Evolutionary conservation across 2,329 filamentous ascomycete species (phyloP), one percentile per base, ranked within the genome.

Genomic region (Daldinia sp.): DNA sequence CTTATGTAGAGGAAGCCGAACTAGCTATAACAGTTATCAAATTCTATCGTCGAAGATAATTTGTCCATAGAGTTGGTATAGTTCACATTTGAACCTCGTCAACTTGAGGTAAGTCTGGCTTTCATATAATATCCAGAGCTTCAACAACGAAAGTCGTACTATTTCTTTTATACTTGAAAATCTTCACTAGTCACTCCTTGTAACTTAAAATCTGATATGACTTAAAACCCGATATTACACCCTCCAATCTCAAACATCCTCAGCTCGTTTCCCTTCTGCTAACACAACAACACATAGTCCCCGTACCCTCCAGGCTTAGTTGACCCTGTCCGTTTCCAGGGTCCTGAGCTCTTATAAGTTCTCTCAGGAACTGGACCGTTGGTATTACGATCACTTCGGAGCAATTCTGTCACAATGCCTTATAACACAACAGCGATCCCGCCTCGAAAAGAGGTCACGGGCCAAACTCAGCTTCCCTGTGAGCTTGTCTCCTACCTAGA

Each of bases 401-500:
- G 10, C 4, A 46, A 28, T 30, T 18, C 9, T 12, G 12, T 46
- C 69, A 80, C 18, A 56, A 98, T 98, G 94, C 92, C 94, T 28
- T 94, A 96, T 84, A 97, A 97, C 82, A 95, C 93, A 73, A 90
- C 90, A 3, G 91, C 93, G 18, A 96, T 96, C 63, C 88, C 91
- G 72, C 92, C 92, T 42, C 85, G 91, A 13, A 90, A 93, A 78
- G 93, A 97, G 81, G 88, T 93, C 51, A 97, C 92, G 2, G 95
- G 95, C 73, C 90, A 93, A 72, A 92, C 92, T 23, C 91, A 93
- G 73, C 88, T 98, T 35, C 95, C 95, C 7, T 85, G 95, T 97
- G 84, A 81, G 92, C 84, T 57, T 46, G 28, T 6, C 35, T 15
- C 9, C 35, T 13, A 12, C 9, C 35, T n/a, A 10, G 10, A 37